Evolutionary conservation across 2,329 filamentous ascomycete species (phyloP), one percentile per base, ranked within the genome.

Genomic region (Calonectria pseudoreteaudii): DNA sequence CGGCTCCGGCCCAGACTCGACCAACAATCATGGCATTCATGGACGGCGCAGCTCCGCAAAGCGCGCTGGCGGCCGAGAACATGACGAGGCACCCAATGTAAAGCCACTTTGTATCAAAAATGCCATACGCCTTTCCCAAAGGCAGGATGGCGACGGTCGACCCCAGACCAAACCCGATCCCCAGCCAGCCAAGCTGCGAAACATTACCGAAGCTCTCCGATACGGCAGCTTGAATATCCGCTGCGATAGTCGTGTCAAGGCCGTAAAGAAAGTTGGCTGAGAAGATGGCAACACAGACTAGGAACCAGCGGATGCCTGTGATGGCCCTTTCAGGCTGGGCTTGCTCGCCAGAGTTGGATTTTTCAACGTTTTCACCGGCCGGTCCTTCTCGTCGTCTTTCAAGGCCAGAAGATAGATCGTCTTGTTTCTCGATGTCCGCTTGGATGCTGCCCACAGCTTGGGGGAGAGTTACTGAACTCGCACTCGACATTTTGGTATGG

Each of bases 1-100:
- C 86, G 38, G 84, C 79, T 47, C 87, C 87, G 70, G 84, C 84
- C 62, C 87, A 82, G 14, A 84, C 85, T 47, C 87, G 82, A 5
- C 87, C 87, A 11, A 88, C 76, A 70, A 90, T 90, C 38, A 89
- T 74, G 44, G 85, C 84, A 76, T 86, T 80, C 83, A 88, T 87
- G 30, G 69, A 83, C 1, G 84, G 85, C 2, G 86, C 86, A 1
- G 82, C 86, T 38, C 87, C 87, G 68, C 86, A 88, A 4, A 87
- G 73, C 1, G 84, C 83, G 66, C 77, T 81, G 26, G 80, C 82
- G 14, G 77, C 75, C 47, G 78, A 76, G 73, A 84, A 84, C 20
- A 80, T 70, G 60, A 80, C 18, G 11, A 83, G 68, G 26, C 70
- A 74, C 14, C 47, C 60, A 66, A 82, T 68, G 67, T 81, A 85